Percentiles rank a stretch among this genome's conserved stretches.
Evolutionary conservation across 129 eudicot genomes (phyloP).

Genomic region (Centrapalus pauciflorus): DNA sequence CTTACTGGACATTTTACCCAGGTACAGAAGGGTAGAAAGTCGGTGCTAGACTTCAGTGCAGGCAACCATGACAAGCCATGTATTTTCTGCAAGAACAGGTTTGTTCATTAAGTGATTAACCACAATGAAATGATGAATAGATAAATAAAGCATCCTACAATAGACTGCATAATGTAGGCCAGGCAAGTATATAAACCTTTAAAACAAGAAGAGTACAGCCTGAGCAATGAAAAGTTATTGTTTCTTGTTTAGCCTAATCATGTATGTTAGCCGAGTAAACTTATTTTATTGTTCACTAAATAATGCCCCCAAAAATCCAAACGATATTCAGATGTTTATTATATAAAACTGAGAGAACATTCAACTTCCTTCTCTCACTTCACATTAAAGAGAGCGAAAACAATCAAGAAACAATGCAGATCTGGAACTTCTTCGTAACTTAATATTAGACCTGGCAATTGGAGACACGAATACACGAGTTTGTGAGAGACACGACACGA

Average conservation of each 20-base stretch:
- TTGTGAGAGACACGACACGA: too few relatives aligned
- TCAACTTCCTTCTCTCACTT: too few relatives aligned
- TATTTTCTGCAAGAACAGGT: too few relatives aligned
- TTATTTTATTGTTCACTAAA: not conserved
- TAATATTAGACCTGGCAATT: not conserved
- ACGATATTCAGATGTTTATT: not conserved
- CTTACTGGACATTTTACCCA: conserved; percentile 35
- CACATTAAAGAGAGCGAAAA: not conserved
- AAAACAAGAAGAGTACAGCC: not conserved
- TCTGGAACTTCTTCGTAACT: not conserved
- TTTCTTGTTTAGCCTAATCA: too few relatives aligned
- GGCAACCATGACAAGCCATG: not conserved
- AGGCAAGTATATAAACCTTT: not conserved
- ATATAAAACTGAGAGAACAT: too few relatives aligned
- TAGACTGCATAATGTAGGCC: not conserved
- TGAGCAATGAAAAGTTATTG: not conserved
- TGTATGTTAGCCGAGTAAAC: too few relatives aligned
- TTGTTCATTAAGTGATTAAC: conserved; percentile 11
- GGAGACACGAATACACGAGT: too few relatives aligned
- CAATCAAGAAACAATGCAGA: conserved; percentile 10
- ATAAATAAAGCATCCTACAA: conserved; percentile 22
- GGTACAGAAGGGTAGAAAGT: conserved; percentile 14
- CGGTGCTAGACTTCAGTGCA: conserved; percentile 12
- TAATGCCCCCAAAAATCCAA: not conserved
- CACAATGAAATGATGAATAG: not conserved